Evolutionary conservation across 1,139 yeast species (phyloP).

Genomic region (Candida mesenterica): DNA sequence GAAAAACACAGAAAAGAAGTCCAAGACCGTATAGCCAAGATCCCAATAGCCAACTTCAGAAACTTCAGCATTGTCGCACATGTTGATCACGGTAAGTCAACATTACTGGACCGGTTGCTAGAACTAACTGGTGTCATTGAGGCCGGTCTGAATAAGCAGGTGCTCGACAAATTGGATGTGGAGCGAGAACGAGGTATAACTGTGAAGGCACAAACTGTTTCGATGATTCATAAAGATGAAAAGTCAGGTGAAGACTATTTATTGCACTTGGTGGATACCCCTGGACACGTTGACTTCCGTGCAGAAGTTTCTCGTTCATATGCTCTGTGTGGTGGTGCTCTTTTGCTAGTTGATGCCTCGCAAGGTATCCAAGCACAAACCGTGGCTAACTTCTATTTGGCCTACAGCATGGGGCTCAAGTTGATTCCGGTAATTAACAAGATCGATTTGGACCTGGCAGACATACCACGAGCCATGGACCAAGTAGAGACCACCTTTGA

Average conservation of each 20-base stretch:
- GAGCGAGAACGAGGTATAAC: conserved; percentile 73
- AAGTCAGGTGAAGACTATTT: conserved; percentile 62
- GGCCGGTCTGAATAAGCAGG: conserved; percentile 74
- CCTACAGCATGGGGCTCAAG: conserved; percentile 79
- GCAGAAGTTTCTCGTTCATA: conserved; percentile 92
- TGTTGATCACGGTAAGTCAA: conserved; percentile 96
- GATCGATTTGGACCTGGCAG: conserved; percentile 87
- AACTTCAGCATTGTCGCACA: conserved; percentile 96
- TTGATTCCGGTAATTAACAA: conserved; percentile 89
- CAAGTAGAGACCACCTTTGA: conserved; percentile 87
- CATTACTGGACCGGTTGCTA: conserved; percentile 80
- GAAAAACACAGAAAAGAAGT: conserved; percentile 33
- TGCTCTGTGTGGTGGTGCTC: conserved; percentile 95
- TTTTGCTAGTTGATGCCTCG: conserved; percentile 85
- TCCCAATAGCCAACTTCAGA: conserved; percentile 80
- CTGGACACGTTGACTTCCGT: conserved; percentile 96
- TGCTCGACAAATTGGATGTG: conserved; percentile 68
- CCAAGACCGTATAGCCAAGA: conserved; percentile 60
- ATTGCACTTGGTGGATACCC: conserved; percentile 91
- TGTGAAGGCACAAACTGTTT: conserved; percentile 93
- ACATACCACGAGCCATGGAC: conserved; percentile 74
- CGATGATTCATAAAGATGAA: conserved; percentile 75
- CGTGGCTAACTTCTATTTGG: conserved; percentile 90
- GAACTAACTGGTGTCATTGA: conserved; percentile 89
- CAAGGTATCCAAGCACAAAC: conserved; percentile 99